These are phyloP conservation scores for Alternaria sp. DNA, from an alignment of 2,329 filamentous ascomycete species.

Conservation along the genomic window DNA sequence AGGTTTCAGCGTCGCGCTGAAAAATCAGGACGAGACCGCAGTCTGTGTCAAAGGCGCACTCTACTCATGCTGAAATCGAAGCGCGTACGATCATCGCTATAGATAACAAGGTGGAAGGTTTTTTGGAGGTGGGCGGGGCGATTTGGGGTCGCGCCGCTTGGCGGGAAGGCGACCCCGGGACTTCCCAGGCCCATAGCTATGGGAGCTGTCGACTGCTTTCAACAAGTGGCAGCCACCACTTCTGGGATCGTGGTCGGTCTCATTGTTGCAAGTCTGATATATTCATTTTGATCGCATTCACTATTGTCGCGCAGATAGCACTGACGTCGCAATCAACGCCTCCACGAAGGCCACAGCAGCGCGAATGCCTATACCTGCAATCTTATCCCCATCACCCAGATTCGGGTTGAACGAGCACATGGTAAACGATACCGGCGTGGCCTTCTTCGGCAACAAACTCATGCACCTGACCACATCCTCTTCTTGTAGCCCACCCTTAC, in stretches of 20 bases:
- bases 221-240: background rate
- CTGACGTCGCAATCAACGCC: background rate
- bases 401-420: constrained; percentile 23
- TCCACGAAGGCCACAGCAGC: constrained; percentile 5
- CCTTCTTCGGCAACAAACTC: constrained; percentile 13
- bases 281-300: background rate
- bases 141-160: background rate
- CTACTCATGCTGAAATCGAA: too few species aligned
- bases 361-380: constrained; percentile 14
- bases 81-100: background rate
- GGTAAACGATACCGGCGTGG: constrained; percentile 9
- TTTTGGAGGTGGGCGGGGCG: background rate
- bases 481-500: constrained; percentile 19
- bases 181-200: background rate
- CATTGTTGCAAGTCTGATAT: background rate
- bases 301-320: background rate
- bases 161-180: background rate
- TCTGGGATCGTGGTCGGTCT: background rate
- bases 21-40: too few species aligned
- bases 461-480: constrained; percentile 17
- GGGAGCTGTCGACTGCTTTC: background rate
- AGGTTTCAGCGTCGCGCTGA: background rate
- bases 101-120: background rate
- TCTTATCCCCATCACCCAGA: constrained; percentile 19
- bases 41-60: too few species aligned